A percentile compares a stretch with the other conserved stretches of the same genome.
phyloP scores from a whole-genome alignment of 148 eudicot genomes.

The Polygonum aviculare region DNA sequence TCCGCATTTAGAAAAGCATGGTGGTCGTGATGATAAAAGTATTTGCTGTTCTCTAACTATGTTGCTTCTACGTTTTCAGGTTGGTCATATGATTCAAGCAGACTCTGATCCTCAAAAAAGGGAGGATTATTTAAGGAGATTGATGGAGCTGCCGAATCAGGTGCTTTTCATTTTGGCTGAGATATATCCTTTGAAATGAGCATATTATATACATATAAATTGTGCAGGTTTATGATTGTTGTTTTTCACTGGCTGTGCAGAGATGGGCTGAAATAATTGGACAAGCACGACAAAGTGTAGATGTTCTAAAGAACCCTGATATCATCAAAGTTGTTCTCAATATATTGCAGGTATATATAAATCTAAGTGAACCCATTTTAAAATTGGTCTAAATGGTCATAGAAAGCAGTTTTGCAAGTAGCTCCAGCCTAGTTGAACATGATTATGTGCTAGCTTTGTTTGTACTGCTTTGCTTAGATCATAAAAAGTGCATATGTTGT shows the following conservation, averaged over 20 bases:
- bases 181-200: not conserved
- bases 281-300: constrained; percentile 89
- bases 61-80: constrained; percentile 32
- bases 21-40: not conserved
- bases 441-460: not conserved
- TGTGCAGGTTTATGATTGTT: not conserved
- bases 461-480: not conserved
- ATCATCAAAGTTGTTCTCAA: constrained; percentile 85
- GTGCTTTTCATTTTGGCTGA: not conserved
- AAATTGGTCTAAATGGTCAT: not conserved
- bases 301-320: constrained; percentile 75
- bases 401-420: not conserved
- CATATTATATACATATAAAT: not conserved
- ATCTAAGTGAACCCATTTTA: not conserved
- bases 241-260: constrained; percentile 30
- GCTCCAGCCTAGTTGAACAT: not conserved
- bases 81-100: constrained; percentile 93
- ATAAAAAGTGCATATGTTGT: not conserved
- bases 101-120: constrained; percentile 85
- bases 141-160: constrained; percentile 95
- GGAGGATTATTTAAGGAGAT: constrained; percentile 76
- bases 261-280: constrained; percentile 98
- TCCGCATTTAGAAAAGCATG: not conserved
- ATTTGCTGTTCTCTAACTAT: not conserved
- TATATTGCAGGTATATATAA: constrained; percentile 69